Conservation (phyloP, 306 rosid genomes). For the Chamaecrista fasciculata region DNA sequence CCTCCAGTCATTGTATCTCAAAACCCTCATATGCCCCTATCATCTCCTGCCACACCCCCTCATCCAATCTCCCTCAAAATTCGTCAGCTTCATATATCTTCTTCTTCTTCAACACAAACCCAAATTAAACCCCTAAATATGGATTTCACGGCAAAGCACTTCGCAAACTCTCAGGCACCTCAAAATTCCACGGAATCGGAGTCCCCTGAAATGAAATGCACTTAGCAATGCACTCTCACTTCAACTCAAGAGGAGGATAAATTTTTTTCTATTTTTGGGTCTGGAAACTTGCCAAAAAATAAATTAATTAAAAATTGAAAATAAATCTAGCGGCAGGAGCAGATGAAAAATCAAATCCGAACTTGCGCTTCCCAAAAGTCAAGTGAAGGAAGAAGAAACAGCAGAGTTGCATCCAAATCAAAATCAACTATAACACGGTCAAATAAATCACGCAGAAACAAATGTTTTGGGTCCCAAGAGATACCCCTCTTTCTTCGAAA, state of each 20-base stretch:
- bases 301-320: not conserved
- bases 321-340: constrained; percentile 18
- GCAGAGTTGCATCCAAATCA: constrained; percentile 12
- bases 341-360: constrained; percentile 30
- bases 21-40: constrained; percentile 42
- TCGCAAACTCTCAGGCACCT: constrained; percentile 30
- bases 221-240: constrained; percentile 31
- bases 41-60: constrained; percentile 52
- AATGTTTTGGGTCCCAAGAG: constrained; percentile 11
- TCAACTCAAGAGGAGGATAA: constrained; percentile 31
- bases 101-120: not conserved
- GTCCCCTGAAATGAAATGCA: constrained; percentile 35
- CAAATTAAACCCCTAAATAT: constrained; percentile 5
- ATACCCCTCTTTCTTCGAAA: constrained; percentile 1
- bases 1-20: constrained; percentile 75
- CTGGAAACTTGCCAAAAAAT: not conserved
- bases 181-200: constrained; percentile 29
- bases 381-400: constrained; percentile 11
- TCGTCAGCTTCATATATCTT: not conserved
- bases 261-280: not conserved
- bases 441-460: not conserved
- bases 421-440: constrained; percentile 14
- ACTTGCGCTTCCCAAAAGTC: constrained; percentile 9
- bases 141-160: constrained; percentile 29
- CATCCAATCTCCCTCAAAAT: constrained; percentile 26